Evolutionary conservation across 371 early-diverging fungal species (phyloP).

Genomic region (Rhizopus sp.): DNA sequence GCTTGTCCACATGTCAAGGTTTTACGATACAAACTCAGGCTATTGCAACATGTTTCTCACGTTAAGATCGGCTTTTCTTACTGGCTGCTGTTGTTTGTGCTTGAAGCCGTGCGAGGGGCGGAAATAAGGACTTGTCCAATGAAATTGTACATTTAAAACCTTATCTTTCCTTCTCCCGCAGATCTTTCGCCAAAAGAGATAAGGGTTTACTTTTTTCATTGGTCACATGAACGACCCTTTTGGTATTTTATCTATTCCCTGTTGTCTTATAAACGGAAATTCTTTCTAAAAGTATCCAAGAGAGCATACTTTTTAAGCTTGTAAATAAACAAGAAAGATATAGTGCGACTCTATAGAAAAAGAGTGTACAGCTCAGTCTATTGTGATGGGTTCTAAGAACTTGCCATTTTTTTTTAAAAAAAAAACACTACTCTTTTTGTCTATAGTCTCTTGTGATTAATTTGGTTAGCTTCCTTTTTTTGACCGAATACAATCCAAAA

Average conservation of each 20-base stretch:
- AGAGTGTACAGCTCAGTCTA: too few relatives aligned
- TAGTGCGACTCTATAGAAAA: too few relatives aligned
- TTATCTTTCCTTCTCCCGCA: not conserved
- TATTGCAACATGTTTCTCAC: slow-evolving; percentile 15
- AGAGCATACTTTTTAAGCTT: not conserved
- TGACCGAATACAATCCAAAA: too few relatives aligned
- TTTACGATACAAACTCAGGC: not conserved
- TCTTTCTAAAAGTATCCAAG: not conserved
- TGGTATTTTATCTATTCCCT: not conserved
- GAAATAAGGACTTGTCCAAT: not conserved
- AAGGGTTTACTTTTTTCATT: not conserved
- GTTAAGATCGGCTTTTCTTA: slow-evolving; percentile 7
- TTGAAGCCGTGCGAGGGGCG: not conserved
- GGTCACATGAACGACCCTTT: not conserved
- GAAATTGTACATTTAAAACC: not conserved
- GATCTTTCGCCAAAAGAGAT: not conserved
- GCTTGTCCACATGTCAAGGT: not conserved
- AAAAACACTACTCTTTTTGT: too few relatives aligned
- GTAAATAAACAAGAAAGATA: too few relatives aligned
- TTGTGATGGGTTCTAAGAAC: too few relatives aligned
- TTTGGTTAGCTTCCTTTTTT: too few relatives aligned
- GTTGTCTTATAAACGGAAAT: not conserved
- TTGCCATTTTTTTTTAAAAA: too few relatives aligned
- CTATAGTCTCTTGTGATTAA: too few relatives aligned
- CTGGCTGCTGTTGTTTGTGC: not conserved